Conservation (phyloP, 2,329 filamentous ascomycete species). For the Talaromyces sp. region DNA sequence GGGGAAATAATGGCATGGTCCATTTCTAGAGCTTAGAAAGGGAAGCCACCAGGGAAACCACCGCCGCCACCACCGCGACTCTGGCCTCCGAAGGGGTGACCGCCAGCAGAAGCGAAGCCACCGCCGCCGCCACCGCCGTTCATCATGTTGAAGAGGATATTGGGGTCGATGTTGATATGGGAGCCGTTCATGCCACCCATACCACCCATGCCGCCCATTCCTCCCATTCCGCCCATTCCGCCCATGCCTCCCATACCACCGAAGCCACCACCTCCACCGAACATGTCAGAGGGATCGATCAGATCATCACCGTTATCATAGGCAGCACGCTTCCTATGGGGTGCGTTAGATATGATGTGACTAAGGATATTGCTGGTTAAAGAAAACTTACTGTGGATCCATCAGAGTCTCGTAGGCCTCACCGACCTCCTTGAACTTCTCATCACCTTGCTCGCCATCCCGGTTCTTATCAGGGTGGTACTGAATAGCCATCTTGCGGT, state of each 20-base stretch:
- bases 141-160: conserved; percentile 84
- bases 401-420: conserved; percentile 96
- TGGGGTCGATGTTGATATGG: conserved; percentile 66
- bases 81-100: conserved; percentile 41
- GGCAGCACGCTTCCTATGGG: conserved; percentile 73
- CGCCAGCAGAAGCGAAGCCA: conserved; percentile 55
- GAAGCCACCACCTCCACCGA: conserved; percentile 58
- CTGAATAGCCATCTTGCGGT: conserved; percentile 89
- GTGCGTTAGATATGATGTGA: conserved; percentile 12
- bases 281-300: conserved; percentile 85
- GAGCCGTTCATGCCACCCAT: conserved; percentile 59
- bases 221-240: conserved; percentile 50
- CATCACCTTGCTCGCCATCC: conserved; percentile 74
- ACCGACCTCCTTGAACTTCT: conserved; percentile 95
- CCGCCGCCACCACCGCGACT: conserved; percentile 49
- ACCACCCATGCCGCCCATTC: conserved; percentile 58
- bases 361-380: too few species aligned
- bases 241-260: conserved; percentile 53
- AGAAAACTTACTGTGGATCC: conserved; percentile 76
- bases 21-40: conserved; percentile 53
- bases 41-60: conserved; percentile 57
- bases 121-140: conserved; percentile 58
- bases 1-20: background rate
- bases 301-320: conserved; percentile 95
- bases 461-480: conserved; percentile 99